phyloP scores from a whole-genome alignment of 1,139 yeast species.

The Geotrichum macrosporum region DNA sequence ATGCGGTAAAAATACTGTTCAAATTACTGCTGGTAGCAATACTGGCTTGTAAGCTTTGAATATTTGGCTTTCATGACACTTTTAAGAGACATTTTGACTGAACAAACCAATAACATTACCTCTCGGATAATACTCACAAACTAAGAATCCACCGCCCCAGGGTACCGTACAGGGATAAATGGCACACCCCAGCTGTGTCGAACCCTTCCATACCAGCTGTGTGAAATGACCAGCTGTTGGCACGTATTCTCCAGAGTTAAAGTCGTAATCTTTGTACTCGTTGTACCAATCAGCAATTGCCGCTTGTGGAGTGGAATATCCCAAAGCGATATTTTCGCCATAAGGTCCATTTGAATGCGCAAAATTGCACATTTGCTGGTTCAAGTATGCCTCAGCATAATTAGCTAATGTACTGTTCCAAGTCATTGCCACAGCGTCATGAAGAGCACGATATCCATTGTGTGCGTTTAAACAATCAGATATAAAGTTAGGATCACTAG shows the following conservation, averaged over 20 bases:
- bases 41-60: too few relatives aligned
- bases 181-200: constrained; percentile 74
- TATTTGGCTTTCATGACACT: too few relatives aligned
- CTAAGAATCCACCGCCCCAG: constrained; percentile 35
- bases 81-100: constrained; percentile 44
- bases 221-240: constrained; percentile 69
- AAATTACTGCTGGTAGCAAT: too few relatives aligned
- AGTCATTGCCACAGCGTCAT: constrained; percentile 53
- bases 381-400: constrained; percentile 61
- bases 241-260: constrained; percentile 42
- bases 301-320: constrained; percentile 51
- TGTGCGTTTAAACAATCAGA: constrained; percentile 48
- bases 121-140: constrained; percentile 41
- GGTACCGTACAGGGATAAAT: constrained; percentile 41
- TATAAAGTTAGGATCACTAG: constrained; percentile 25
- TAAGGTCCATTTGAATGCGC: constrained; percentile 72
- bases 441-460: constrained; percentile 64
- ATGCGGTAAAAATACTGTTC: too few relatives aligned
- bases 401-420: constrained; percentile 66
- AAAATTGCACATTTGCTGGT: constrained; percentile 66
- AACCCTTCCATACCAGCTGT: constrained; percentile 74
- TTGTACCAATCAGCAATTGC: constrained; percentile 83
- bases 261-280: constrained; percentile 56
- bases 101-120: constrained; percentile 45
- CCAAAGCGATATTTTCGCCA: constrained; percentile 88